These are phyloP conservation scores for Poa annua DNA, from an alignment of 176 grass and related monocot genomes.

Conservation along the genomic window DNA sequence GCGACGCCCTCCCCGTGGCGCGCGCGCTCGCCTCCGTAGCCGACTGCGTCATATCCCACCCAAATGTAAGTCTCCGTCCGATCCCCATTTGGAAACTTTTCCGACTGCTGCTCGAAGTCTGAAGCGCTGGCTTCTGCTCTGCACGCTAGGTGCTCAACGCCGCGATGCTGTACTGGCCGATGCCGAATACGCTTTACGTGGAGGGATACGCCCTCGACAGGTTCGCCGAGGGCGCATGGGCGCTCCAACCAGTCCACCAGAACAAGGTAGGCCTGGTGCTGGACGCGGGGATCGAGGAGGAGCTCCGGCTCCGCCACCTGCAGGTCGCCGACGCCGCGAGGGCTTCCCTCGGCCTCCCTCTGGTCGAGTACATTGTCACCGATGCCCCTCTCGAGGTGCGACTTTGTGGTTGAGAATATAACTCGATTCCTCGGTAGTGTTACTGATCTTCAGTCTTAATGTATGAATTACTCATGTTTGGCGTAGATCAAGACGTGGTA, in stretches of 20 bases:
- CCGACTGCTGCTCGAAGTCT: too few relatives aligned
- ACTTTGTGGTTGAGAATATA: background rate
- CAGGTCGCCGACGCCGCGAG: constrained; percentile 84
- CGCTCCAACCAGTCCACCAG: constrained; percentile 79
- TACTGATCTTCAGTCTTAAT: background rate
- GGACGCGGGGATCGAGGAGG: constrained; percentile 89
- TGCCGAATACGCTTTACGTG: constrained; percentile 79
- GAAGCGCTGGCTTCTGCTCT: too few relatives aligned
- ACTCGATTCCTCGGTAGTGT: background rate
- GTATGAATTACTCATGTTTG: background rate
- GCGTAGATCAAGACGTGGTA: constrained; percentile 84
- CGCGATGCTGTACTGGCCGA: constrained; percentile 92
- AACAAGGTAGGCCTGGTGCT: constrained; percentile 96
- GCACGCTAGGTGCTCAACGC: constrained; percentile 75
- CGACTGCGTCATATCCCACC: constrained; percentile 91
- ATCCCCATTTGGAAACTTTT: too few relatives aligned
- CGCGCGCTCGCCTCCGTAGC: constrained; percentile 62
- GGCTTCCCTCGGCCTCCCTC: constrained; percentile 75
- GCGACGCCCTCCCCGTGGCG: constrained; percentile 85
- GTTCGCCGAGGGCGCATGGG: constrained; percentile 81
- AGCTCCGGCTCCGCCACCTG: constrained; percentile 72
- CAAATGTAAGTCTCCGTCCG: constrained; percentile 57
- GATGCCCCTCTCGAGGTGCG: constrained; percentile 87
- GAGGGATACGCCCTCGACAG: constrained; percentile 91
- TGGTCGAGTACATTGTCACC: constrained; percentile 77